Conservation (phyloP, 78 protist genomes). For the Ministeria vibrans region DNA sequence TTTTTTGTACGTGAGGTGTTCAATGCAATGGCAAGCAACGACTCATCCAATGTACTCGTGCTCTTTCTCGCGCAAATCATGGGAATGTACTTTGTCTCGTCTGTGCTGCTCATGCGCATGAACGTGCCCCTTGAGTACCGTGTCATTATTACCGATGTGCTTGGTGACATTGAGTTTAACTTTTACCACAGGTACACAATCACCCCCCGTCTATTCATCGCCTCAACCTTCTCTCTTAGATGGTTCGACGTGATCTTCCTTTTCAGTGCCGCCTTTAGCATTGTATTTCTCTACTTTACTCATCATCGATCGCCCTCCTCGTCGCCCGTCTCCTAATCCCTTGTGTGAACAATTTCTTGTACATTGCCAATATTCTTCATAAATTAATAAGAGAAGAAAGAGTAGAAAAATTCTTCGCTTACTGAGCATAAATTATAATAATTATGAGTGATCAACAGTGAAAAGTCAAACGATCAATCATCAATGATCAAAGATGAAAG, state of each 20-base stretch:
- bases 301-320: too few relatives aligned
- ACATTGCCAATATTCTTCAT: too few relatives aligned
- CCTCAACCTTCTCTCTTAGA: not conserved
- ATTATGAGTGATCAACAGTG: too few relatives aligned
- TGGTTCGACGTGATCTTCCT: slow-evolving; percentile 77
- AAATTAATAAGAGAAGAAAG: too few relatives aligned
- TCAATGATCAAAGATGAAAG: too few relatives aligned
- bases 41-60: slow-evolving; percentile 50
- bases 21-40: slow-evolving; percentile 46
- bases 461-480: too few relatives aligned
- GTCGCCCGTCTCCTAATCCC: too few relatives aligned
- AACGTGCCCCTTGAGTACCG: slow-evolving; percentile 55
- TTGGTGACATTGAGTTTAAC: slow-evolving; percentile 61
- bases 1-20: slow-evolving; percentile 10
- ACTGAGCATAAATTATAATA: too few relatives aligned
- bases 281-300: not conserved
- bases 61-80: slow-evolving; percentile 69
- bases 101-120: slow-evolving; percentile 71
- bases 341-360: too few relatives aligned
- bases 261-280: not conserved
- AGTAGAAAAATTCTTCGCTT: too few relatives aligned
- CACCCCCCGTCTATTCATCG: not conserved
- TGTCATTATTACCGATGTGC: slow-evolving; percentile 44
- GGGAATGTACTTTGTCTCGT: slow-evolving; percentile 79
- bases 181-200: slow-evolving; percentile 79